Evolutionary conservation across 192 early-diverging fungal species (phyloP).

Genomic region (Mortierella alpina): DNA sequence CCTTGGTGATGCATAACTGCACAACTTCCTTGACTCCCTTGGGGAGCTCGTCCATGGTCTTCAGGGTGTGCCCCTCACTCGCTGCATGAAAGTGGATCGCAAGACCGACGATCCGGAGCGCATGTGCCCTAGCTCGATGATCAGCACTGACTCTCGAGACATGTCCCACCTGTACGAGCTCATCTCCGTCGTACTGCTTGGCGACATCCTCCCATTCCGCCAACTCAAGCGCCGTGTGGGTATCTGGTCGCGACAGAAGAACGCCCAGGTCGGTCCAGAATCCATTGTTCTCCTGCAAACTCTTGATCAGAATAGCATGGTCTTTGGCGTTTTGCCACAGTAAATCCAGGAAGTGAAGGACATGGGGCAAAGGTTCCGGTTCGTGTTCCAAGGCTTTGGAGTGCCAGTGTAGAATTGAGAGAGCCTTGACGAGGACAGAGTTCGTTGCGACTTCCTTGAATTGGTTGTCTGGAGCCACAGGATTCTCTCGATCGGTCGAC

Average conservation of each 20-base stretch:
- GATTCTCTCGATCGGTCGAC: conserved; percentile 35
- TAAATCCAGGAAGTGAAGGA: conserved; percentile 56
- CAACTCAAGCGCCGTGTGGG: conserved; percentile 24
- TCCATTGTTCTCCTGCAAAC: conserved; percentile 45
- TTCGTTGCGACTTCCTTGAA: conserved; percentile 36
- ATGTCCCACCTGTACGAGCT: conserved; percentile 5
- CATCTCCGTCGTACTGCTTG: conserved; percentile 12
- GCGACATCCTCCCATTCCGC: conserved; percentile 16
- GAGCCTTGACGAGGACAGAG: conserved; percentile 55
- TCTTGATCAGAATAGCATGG: conserved; percentile 49
- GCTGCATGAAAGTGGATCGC: conserved; percentile 35
- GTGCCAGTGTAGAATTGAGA: conserved; percentile 52
- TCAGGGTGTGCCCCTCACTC: neutral
- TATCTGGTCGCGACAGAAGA: conserved; percentile 38
- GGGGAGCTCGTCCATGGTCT: conserved; percentile 20
- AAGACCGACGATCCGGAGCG: conserved; percentile 38
- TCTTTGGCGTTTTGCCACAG: conserved; percentile 62
- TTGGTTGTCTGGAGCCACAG: conserved; percentile 23
- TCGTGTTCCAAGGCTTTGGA: conserved; percentile 33
- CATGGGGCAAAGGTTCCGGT: conserved; percentile 56
- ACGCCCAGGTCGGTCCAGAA: conserved; percentile 58
- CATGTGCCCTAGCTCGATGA: conserved; percentile 27
- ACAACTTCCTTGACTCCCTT: conserved; percentile 38
- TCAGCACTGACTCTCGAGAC: conserved; percentile 28
- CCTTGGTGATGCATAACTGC: conserved; percentile 8